Evolutionary conservation across 805 yeast genomes (phyloP).

Genomic region (Teunomyces tritomae): DNA sequence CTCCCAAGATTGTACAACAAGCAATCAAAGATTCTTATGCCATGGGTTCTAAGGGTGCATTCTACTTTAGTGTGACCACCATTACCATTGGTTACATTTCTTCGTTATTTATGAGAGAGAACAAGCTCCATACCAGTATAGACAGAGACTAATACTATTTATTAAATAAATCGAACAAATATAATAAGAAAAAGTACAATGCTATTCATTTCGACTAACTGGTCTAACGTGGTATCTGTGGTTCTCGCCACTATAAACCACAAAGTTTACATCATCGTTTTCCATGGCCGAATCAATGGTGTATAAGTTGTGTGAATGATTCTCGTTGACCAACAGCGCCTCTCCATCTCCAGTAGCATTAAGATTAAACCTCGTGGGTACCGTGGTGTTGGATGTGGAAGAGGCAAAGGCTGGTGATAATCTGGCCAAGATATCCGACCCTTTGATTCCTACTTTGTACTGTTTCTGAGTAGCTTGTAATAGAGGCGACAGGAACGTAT

Average conservation of each 20-base stretch:
- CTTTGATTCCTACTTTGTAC: conserved; percentile 13
- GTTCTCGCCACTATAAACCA: conserved; percentile 17
- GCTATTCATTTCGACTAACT: not conserved
- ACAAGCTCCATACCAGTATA: conserved; percentile 53
- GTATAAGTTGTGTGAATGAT: conserved; percentile 11
- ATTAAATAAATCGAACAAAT: not conserved
- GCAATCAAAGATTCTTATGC: conserved; percentile 53
- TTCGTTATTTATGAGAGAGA: conserved; percentile 53
- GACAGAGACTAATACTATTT: conserved; percentile 30
- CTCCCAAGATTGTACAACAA: conserved; percentile 51
- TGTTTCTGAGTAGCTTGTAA: conserved; percentile 2
- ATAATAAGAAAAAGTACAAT: not conserved
- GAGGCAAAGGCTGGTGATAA: conserved; percentile 14
- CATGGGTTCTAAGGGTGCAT: conserved; percentile 52
- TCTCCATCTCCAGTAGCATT: conserved; percentile 9
- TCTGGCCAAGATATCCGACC: conserved; percentile 6
- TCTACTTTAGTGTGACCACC: conserved; percentile 44
- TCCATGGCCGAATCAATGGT: not conserved
- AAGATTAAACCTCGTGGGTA: conserved; percentile 15
- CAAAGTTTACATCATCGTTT: conserved; percentile 7
- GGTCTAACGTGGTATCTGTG: conserved; percentile 19
- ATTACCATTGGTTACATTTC: conserved; percentile 40
- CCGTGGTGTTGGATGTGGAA: conserved; percentile 5
- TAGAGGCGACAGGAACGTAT: conserved; percentile 6
- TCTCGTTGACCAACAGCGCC: conserved; percentile 6